phyloP scores from a whole-genome alignment of 805 yeast species.

The Lipomyces sp. region DNA sequence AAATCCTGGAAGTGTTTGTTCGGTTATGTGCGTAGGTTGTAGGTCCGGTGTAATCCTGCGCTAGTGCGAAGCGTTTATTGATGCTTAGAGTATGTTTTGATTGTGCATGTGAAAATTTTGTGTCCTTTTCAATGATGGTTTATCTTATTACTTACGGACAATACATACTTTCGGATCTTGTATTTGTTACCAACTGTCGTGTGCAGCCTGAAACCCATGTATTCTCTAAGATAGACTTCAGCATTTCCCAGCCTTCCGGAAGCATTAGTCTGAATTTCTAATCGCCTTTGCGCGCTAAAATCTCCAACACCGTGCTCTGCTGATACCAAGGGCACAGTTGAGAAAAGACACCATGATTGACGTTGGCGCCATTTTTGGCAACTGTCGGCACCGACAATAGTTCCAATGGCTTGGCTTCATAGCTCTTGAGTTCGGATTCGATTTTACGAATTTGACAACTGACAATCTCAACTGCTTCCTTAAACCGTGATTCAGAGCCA shows the following conservation, averaged over 20 bases:
- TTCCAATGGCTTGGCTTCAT: neutral
- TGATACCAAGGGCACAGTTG: slow-evolving; percentile 6
- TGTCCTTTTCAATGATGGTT: neutral
- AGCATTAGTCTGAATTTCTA: neutral
- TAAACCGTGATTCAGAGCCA: neutral
- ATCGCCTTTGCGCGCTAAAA: neutral
- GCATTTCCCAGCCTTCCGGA: neutral
- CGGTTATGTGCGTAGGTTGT: neutral
- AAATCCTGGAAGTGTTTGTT: neutral
- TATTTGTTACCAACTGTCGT: neutral
- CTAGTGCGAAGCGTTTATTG: neutral
- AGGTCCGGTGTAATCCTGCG: neutral
- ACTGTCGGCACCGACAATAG: slow-evolving; percentile 8
- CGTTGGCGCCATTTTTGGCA: slow-evolving; percentile 1
- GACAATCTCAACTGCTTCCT: slow-evolving; percentile 1
- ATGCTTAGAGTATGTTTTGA: neutral
- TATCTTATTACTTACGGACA: neutral
- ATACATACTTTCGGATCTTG: neutral
- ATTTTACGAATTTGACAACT: neutral
- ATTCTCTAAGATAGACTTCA: neutral
- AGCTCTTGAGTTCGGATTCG: slow-evolving; percentile 1
- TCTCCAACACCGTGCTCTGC: slow-evolving; percentile 10
- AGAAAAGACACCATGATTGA: slow-evolving; percentile 3
- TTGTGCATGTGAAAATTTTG: neutral
- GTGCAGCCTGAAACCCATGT: neutral